A percentile compares a stretch with the other conserved stretches of the same genome.
These are phyloP conservation scores for Blastobotrys raffinosifermentans DNA, from an alignment of 1,139 yeast species.

Conservation along the genomic window DNA sequence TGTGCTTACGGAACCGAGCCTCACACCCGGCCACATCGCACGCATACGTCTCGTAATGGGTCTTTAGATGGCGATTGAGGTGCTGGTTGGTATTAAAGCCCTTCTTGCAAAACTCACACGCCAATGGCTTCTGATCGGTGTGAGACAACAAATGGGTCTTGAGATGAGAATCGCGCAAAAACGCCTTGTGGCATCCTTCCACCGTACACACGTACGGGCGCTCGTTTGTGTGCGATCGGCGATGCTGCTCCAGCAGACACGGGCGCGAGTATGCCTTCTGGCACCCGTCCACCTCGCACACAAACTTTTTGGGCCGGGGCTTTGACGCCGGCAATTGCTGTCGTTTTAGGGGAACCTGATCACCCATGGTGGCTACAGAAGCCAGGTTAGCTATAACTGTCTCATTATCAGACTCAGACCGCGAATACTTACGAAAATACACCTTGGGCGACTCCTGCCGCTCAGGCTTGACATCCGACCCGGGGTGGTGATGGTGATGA, in stretches of 20 bases:
- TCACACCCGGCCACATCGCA: conserved; percentile 59
- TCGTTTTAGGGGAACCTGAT: conserved; percentile 10
- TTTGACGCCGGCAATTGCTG: conserved; percentile 12
- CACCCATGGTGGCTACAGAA: conserved; percentile 13
- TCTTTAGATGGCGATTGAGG: conserved; percentile 67
- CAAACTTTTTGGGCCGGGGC: conserved; percentile 50
- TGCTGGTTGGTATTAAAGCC: conserved; percentile 83
- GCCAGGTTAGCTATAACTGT: no score
- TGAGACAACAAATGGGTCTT: conserved; percentile 62
- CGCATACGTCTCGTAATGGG: conserved; percentile 65
- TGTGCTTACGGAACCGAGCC: conserved; percentile 70
- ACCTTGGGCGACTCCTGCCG: conserved; percentile 1
- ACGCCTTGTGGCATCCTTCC: conserved; percentile 55
- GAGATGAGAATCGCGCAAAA: conserved; percentile 72
- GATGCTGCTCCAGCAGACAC: conserved; percentile 73
- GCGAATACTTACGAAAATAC: conserved; percentile 1
- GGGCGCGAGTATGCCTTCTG: conserved; percentile 76
- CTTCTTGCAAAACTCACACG: conserved; percentile 71
- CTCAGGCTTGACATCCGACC: not conserved
- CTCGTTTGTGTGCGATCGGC: conserved; percentile 67
- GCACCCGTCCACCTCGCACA: conserved; percentile 62
- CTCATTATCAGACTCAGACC: no score
- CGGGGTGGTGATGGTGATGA: no score
- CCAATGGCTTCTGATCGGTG: conserved; percentile 60
- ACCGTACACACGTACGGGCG: conserved; percentile 64